phyloP scores from a whole-genome alignment of 177 flowering plant species.

The Tripterygium wilfordii region DNA sequence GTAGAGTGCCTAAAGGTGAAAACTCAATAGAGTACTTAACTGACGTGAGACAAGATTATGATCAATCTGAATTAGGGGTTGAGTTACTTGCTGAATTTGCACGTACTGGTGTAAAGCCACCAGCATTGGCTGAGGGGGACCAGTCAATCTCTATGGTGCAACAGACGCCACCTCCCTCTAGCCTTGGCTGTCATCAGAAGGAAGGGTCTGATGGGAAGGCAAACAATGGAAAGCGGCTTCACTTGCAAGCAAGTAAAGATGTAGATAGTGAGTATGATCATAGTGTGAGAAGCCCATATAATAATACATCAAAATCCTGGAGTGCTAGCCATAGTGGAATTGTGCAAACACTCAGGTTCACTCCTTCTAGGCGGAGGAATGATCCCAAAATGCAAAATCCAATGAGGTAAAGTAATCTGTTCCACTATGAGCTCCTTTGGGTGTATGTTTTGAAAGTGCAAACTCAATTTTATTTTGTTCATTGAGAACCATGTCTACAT shows the following conservation, averaged over 20 bases:
- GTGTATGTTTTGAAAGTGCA: too few relatives aligned
- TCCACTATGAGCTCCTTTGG: too few relatives aligned
- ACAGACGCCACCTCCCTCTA: slow-evolving; percentile 27
- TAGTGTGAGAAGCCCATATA: slow-evolving; percentile 54
- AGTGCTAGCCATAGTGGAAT: slow-evolving; percentile 40
- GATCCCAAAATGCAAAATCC: slow-evolving; percentile 28
- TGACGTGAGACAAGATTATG: slow-evolving; percentile 66
- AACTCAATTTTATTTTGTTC: too few relatives aligned
- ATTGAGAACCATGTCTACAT: too few relatives aligned
- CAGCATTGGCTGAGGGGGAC: slow-evolving; percentile 29
- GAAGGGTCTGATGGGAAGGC: too few relatives aligned
- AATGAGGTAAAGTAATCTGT: slow-evolving; percentile 37
- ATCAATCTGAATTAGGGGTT: slow-evolving; percentile 59
- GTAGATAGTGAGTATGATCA: slow-evolving; percentile 46
- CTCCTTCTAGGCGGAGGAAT: slow-evolving; percentile 32
- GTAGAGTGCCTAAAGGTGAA: slow-evolving; percentile 58
- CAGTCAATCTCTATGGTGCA: slow-evolving; percentile 24
- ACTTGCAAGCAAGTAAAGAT: slow-evolving; percentile 22
- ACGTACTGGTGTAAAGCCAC: slow-evolving; percentile 53
- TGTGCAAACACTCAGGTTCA: slow-evolving; percentile 32
- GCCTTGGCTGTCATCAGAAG: slow-evolving; percentile 1
- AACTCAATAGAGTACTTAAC: slow-evolving; percentile 54
- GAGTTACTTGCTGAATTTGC: slow-evolving; percentile 52
- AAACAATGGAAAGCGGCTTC: too few relatives aligned
- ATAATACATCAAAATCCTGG: slow-evolving; percentile 44